phyloP scores from a whole-genome alignment of 352 stramenopile species.

The Globisporangium recalcitrans region DNA sequence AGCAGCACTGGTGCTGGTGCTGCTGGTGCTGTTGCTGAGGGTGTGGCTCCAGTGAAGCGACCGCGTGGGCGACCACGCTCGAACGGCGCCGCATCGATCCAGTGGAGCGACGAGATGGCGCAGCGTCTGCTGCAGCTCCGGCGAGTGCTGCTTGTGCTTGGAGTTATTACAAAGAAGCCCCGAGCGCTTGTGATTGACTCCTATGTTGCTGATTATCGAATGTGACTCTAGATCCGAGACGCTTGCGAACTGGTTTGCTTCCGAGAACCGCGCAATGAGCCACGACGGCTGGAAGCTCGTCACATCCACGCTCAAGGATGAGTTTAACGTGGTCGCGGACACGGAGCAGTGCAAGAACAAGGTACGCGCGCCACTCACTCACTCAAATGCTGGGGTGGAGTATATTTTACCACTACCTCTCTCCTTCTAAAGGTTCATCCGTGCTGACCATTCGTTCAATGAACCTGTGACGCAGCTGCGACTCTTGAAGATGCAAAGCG shows the following conservation, averaged over 20 bases:
- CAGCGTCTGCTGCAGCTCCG: slow-evolving; percentile 5
- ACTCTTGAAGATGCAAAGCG: background rate
- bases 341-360: slow-evolving; percentile 14
- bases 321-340: slow-evolving; percentile 5
- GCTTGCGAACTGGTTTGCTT: background rate
- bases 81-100: background rate
- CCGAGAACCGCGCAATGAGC: background rate
- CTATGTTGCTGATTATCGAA: background rate
- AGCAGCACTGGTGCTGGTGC: background rate
- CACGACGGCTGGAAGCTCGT: slow-evolving; percentile 8
- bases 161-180: no score
- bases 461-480: background rate
- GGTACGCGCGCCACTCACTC: background rate
- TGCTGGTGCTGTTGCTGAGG: background rate
- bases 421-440: background rate
- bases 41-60: background rate
- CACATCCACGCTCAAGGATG: background rate
- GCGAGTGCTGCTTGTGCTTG: background rate
- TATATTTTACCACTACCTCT: background rate
- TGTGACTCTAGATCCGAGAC: background rate
- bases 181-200: background rate
- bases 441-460: background rate
- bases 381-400: no score
- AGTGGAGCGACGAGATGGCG: slow-evolving; percentile 13
- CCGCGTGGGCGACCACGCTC: slow-evolving; percentile 2